Evolutionary conservation across 108 stramenopile species (phyloP).

Genomic region (Fragilariopsis cylindrus): DNA sequence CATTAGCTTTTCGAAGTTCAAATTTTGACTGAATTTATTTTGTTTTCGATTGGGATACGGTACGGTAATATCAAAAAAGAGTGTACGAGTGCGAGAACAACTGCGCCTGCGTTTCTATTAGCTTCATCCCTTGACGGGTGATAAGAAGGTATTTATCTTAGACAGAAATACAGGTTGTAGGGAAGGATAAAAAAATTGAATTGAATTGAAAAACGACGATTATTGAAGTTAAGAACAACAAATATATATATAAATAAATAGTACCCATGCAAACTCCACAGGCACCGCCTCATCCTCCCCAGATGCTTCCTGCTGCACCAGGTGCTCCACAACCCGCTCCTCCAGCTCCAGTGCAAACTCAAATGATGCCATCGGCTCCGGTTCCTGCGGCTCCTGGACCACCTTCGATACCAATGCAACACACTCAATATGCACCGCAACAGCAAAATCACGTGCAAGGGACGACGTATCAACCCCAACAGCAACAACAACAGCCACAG

Average conservation of each 20-base stretch:
- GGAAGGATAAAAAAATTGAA: neutral
- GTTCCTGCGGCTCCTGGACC: slow-evolving; percentile 19
- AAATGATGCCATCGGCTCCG: slow-evolving; percentile 33
- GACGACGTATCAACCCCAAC: slow-evolving; percentile 47
- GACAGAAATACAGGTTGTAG: neutral
- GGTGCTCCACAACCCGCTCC: neutral
- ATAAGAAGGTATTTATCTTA: neutral
- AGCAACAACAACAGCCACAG: slow-evolving; percentile 31
- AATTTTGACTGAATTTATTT: too few relatives aligned
- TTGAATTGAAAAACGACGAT: neutral
- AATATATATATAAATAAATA: neutral
- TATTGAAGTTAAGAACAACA: neutral
- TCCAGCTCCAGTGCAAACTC: slow-evolving; percentile 24
- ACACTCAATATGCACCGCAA: slow-evolving; percentile 32
- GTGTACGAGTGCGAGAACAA: slow-evolving; percentile 1
- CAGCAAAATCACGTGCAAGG: slow-evolving; percentile 33
- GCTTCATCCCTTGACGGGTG: neutral
- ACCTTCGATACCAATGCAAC: slow-evolving; percentile 24
- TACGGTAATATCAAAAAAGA: neutral
- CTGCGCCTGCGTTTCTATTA: neutral
- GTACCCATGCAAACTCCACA: slow-evolving; percentile 28
- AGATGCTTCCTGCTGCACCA: slow-evolving; percentile 8
- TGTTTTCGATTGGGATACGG: neutral
- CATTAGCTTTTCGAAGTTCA: neutral
- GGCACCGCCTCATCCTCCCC: slow-evolving; percentile 31